A percentile compares a stretch with the other conserved stretches of the same genome.
Evolutionary conservation across 2,329 filamentous ascomycete species (phyloP).

Genomic region (Remersonia thermophila): DNA sequence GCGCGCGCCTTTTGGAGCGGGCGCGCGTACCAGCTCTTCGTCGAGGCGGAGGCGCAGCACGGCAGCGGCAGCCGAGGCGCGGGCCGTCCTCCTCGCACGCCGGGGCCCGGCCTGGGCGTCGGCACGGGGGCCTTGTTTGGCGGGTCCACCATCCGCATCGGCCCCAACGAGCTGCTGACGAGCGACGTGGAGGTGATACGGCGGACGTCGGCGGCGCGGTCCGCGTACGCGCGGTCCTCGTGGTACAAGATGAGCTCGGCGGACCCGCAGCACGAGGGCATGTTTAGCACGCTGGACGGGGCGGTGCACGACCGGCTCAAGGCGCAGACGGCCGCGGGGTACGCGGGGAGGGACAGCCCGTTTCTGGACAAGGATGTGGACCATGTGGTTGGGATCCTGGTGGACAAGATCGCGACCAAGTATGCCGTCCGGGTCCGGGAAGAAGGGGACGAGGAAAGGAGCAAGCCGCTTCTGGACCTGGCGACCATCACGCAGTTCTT

Average conservation of each 20-base stretch:
- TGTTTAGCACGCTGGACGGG: conserved; percentile 30
- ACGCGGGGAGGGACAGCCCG: conserved; percentile 20
- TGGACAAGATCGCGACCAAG: conserved; percentile 12
- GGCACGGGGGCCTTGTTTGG: conserved; percentile 3
- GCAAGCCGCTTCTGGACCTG: conserved; percentile 29
- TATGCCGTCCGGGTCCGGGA: conserved; percentile 7
- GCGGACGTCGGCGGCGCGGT: conserved; percentile 20
- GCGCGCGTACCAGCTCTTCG: conserved; percentile 16
- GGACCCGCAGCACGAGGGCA: conserved; percentile 34
- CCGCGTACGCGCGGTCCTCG: conserved; percentile 19
- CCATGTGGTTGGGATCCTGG: conserved; percentile 10
- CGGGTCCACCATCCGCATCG: conserved; percentile 21
- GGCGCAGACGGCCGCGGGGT: conserved; percentile 16
- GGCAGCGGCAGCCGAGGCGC: conserved; percentile 11
- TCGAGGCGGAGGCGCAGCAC: conserved; percentile 14
- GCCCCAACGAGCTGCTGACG: conserved; percentile 26
- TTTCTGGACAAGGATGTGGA: conserved; percentile 18
- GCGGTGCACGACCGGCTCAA: conserved; percentile 21
- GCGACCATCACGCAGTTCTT: conserved; percentile 33
- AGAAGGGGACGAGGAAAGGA: not conserved
- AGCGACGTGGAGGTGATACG: conserved; percentile 22
- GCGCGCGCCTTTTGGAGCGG: conserved; percentile 15
- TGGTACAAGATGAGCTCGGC: conserved; percentile 36
- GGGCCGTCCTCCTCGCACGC: too few species aligned
- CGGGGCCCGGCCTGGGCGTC: too few species aligned